phyloP scores from a whole-genome alignment of 1,139 yeast genomes.

The Nematodospora anomalae region DNA sequence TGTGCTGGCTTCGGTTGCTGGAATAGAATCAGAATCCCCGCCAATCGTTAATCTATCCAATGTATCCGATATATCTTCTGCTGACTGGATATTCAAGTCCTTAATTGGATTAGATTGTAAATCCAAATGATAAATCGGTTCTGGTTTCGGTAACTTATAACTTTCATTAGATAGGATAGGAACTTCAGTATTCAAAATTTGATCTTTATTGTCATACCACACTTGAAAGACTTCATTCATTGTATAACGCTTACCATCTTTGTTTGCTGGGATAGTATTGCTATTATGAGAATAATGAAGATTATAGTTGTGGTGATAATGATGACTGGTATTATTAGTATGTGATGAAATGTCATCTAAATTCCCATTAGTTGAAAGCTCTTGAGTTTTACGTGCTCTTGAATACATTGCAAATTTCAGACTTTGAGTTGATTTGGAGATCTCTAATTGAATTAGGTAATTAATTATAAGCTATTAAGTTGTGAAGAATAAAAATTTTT shows the following conservation, averaged over 20 bases:
- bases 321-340: conserved; percentile 3
- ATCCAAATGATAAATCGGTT: conserved; percentile 40
- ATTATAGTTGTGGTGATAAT: conserved; percentile 10
- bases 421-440: no score
- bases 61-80: conserved; percentile 11
- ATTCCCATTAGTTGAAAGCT: conserved; percentile 13
- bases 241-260: conserved; percentile 42
- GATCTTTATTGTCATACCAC: conserved; percentile 48
- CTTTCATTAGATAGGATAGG: conserved; percentile 30
- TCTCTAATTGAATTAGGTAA: no score
- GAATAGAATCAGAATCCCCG: conserved; percentile 4
- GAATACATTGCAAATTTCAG: no score
- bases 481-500: background rate
- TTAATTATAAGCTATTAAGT: no score
- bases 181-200: conserved; percentile 25
- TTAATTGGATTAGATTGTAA: conserved; percentile 19
- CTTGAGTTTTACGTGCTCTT: conserved; percentile 17
- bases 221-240: conserved; percentile 55
- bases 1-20: conserved; percentile 1
- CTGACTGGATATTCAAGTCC: conserved; percentile 1
- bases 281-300: conserved; percentile 22
- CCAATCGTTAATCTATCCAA: conserved; percentile 13
- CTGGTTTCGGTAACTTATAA: conserved; percentile 32
- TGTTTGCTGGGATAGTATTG: conserved; percentile 37
- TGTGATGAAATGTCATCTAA: conserved; percentile 9